Evolutionary conservation across 176 grass and related monocot genomes (phyloP).

Genomic region (Eleusine coracana): DNA sequence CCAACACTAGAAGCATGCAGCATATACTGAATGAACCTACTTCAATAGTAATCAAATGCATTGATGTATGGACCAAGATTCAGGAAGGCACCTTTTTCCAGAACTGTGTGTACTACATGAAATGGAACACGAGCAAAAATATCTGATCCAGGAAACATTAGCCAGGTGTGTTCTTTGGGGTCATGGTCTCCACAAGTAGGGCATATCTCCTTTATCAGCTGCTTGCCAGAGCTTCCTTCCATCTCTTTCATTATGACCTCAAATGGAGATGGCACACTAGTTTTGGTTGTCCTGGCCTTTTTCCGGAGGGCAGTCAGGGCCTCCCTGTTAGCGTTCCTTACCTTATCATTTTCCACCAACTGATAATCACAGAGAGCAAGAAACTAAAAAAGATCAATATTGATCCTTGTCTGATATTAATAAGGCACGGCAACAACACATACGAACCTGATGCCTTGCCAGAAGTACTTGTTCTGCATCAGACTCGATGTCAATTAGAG

Average conservation of each 20-base stretch:
- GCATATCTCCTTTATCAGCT: constrained; percentile 82
- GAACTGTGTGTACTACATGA: constrained; percentile 75
- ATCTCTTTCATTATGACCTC: constrained; percentile 83
- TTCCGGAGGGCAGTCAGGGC: constrained; percentile 33
- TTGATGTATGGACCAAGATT: background rate
- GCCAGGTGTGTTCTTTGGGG: constrained; percentile 57
- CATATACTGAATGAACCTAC: background rate
- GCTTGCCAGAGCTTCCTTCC: constrained; percentile 57
- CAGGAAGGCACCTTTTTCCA: constrained; percentile 65
- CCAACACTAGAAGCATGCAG: background rate
- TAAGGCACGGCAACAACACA: background rate
- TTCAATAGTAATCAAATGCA: constrained; percentile 8
- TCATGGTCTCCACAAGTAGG: constrained; percentile 72
- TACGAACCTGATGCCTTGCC: constrained; percentile 77
- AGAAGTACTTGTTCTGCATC: constrained; percentile 85
- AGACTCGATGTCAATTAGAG: constrained; percentile 74
- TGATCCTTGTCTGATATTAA: background rate
- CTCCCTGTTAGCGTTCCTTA: constrained; percentile 75
- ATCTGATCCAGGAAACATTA: constrained; percentile 73
- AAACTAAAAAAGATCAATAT: constrained; percentile 4
- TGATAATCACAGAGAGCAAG: constrained; percentile 29
- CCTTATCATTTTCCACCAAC: constrained; percentile 77
- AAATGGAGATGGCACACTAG: constrained; percentile 75
- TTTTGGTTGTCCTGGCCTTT: constrained; percentile 77
- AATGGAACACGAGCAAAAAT: constrained; percentile 80